These are phyloP conservation scores for Penicillium paxilli DNA, from an alignment of 495 filamentous ascomycete genomes.

Conservation along the genomic window DNA sequence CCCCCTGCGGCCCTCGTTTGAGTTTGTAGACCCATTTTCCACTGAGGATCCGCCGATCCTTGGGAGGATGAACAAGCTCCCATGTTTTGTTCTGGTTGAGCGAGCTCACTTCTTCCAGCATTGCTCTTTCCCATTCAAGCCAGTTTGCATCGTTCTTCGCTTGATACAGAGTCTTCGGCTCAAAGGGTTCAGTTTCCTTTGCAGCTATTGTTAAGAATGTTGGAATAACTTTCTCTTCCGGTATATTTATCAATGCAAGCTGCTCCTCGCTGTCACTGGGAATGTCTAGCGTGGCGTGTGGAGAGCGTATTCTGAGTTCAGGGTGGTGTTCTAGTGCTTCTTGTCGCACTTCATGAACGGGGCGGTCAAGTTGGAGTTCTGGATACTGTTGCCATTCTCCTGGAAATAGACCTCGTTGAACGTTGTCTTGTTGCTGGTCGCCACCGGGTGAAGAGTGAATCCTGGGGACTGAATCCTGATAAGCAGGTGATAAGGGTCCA, in stretches of 20 bases:
- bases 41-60: constrained; percentile 21
- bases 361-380: constrained; percentile 7
- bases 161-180: constrained; percentile 10
- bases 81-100: constrained; percentile 31
- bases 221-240: constrained; percentile 12
- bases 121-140: constrained; percentile 17
- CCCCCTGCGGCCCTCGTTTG: constrained; percentile 27
- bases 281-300: background rate
- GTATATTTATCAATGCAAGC: constrained; percentile 15
- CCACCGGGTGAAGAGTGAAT: constrained; percentile 11
- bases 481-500: constrained; percentile 9
- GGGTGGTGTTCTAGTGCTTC: constrained; percentile 13
- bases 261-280: constrained; percentile 10
- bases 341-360: constrained; percentile 9
- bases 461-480: background rate
- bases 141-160: constrained; percentile 12
- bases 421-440: constrained; percentile 12
- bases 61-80: constrained; percentile 23
- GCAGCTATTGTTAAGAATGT: constrained; percentile 14
- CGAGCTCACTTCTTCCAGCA: constrained; percentile 21
- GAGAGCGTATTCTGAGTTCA: constrained; percentile 8
- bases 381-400: constrained; percentile 9
- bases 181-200: constrained; percentile 17
- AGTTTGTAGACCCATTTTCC: constrained; percentile 34
- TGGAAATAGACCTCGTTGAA: constrained; percentile 6